Conservation (phyloP, 306 rosid species). For the Quillaja saponaria region DNA sequence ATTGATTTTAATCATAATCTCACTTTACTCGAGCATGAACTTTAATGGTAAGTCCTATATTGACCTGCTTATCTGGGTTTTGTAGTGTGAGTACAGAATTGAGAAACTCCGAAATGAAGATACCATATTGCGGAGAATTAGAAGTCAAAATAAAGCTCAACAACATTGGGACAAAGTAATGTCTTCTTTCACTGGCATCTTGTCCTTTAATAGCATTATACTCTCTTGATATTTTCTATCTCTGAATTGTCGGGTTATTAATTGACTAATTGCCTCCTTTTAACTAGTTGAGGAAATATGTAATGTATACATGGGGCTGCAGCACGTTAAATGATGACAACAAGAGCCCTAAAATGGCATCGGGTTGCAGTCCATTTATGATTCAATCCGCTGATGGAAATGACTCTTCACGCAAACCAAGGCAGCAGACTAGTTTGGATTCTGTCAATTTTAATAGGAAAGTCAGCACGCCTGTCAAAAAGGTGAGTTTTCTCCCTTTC, state of each 20-base stretch:
- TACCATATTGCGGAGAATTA: constrained; percentile 57
- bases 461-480: constrained; percentile 40
- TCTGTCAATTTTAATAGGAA: constrained; percentile 46
- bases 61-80: not conserved
- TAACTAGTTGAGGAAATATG: constrained; percentile 91
- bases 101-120: constrained; percentile 87
- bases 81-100: constrained; percentile 79
- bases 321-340: constrained; percentile 44
- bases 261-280: constrained; percentile 31
- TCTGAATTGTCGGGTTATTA: constrained; percentile 22
- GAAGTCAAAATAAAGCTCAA: constrained; percentile 77
- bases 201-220: constrained; percentile 9
- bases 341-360: constrained; percentile 27
- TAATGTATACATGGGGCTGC: constrained; percentile 73
- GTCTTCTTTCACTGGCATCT: constrained; percentile 24
- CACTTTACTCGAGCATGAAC: no score
- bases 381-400: constrained; percentile 41
- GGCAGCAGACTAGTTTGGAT: constrained; percentile 42
- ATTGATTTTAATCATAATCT: no score
- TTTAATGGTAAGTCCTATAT: no score
- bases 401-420: constrained; percentile 49
- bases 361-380: constrained; percentile 51
- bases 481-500: constrained; percentile 45
- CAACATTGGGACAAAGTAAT: constrained; percentile 87
- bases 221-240: constrained; percentile 17